phyloP scores from a whole-genome alignment of 2,329 filamentous ascomycete genomes.

The Ascochyta pisi region DNA sequence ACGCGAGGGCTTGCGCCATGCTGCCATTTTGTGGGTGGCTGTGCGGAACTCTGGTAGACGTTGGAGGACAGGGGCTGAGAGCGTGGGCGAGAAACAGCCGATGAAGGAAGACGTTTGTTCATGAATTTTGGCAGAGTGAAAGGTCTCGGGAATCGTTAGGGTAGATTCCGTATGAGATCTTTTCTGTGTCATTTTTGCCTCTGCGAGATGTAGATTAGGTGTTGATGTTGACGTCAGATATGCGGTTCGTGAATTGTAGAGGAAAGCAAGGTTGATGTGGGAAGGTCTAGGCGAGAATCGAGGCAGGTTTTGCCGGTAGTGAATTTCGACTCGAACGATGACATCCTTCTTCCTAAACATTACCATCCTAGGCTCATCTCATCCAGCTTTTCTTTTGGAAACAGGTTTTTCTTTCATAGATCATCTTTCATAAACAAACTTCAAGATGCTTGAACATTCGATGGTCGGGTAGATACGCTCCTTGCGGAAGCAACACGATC shows the following conservation, averaged over 20 bases:
- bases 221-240: slow-evolving; percentile 4
- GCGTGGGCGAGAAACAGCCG: slow-evolving; percentile 57
- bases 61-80: slow-evolving; percentile 52
- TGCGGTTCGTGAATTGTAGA: slow-evolving; percentile 5
- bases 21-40: slow-evolving; percentile 60
- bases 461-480: not conserved
- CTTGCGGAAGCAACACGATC: not conserved
- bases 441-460: not conserved
- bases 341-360: not conserved
- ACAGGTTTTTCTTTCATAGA: not conserved
- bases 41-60: slow-evolving; percentile 51
- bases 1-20: slow-evolving; percentile 57
- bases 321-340: not conserved
- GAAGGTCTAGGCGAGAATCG: slow-evolving; percentile 22
- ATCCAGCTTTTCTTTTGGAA: not conserved
- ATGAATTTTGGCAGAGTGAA: slow-evolving; percentile 54
- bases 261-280: slow-evolving; percentile 3
- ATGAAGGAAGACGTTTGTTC: slow-evolving; percentile 61
- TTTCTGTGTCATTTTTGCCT: slow-evolving; percentile 40
- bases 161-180: slow-evolving; percentile 32
- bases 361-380: not conserved
- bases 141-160: slow-evolving; percentile 42
- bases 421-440: not conserved
- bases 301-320: slow-evolving; percentile 18
- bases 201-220: not conserved